A percentile compares a stretch with the other conserved stretches of the same genome.
These are phyloP conservation scores for Chenopodium quinoa DNA, from an alignment of 148 eudicot genomes.

Conservation along the genomic window DNA sequence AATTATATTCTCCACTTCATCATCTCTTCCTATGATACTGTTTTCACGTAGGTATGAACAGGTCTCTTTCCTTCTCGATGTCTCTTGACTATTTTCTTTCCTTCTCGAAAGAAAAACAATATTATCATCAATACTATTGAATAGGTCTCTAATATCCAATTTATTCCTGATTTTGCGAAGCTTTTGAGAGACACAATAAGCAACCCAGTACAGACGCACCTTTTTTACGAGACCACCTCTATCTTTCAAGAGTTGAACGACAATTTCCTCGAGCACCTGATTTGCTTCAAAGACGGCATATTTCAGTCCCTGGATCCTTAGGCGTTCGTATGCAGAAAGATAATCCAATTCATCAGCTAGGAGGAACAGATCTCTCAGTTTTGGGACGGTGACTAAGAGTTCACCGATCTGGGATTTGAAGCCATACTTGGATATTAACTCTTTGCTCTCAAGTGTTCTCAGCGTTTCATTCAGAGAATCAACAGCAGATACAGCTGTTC, in stretches of 20 bases:
- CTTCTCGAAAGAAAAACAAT: too few relatives aligned
- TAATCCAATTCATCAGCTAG: too few relatives aligned
- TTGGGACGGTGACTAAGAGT: neutral
- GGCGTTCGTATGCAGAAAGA: too few relatives aligned
- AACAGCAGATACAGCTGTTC: too few relatives aligned
- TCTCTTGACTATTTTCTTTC: too few relatives aligned
- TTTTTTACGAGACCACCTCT: neutral
- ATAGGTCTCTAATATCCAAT: too few relatives aligned
- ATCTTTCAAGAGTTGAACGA: neutral
- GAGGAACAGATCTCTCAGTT: neutral
- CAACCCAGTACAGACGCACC: neutral
- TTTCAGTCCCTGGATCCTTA: too few relatives aligned
- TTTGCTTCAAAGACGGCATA: neutral
- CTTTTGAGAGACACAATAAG: neutral
- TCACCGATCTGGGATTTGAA: neutral
- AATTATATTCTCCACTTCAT: neutral
- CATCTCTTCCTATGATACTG: neutral
- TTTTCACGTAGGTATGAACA: neutral
- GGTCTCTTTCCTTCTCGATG: neutral
- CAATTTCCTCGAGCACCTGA: neutral
- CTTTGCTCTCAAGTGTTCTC: too few relatives aligned
- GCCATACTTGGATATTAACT: neutral
- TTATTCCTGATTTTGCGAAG: neutral
- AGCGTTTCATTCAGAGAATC: too few relatives aligned
- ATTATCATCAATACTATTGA: too few relatives aligned